Percentiles rank a stretch among this genome's conserved stretches.
phyloP scores from a whole-genome alignment of 257 asterid genomes.

The Penstemon eatonii region DNA sequence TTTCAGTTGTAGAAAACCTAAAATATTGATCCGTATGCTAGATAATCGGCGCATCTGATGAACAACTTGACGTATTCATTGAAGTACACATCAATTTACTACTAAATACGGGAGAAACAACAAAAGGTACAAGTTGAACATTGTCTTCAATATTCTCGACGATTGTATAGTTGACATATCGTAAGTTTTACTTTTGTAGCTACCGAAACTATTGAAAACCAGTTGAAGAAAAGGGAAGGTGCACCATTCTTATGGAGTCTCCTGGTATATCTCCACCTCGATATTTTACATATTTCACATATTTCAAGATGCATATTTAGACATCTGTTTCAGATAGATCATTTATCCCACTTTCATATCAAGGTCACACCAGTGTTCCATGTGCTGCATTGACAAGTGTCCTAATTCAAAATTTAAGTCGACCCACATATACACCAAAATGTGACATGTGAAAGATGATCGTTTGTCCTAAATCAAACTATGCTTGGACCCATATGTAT shows the following conservation, averaged over 20 bases:
- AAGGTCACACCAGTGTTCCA: too few relatives aligned
- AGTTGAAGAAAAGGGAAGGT: slow-evolving; percentile 67
- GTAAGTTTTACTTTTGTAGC: slow-evolving; percentile 43
- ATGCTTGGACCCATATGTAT: too few relatives aligned
- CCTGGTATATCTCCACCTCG: slow-evolving; percentile 43
- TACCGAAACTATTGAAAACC: slow-evolving; percentile 63
- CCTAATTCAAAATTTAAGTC: too few relatives aligned
- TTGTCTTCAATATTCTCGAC: background rate
- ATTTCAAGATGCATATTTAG: too few relatives aligned
- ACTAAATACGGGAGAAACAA: slow-evolving; percentile 55
- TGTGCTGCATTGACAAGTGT: too few relatives aligned
- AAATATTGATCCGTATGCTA: slow-evolving; percentile 33
- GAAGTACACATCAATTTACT: slow-evolving; percentile 68
- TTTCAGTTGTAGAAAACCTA: background rate
- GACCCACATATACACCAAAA: too few relatives aligned
- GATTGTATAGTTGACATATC: slow-evolving; percentile 16
- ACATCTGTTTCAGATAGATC: too few relatives aligned
- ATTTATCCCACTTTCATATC: too few relatives aligned
- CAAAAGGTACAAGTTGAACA: slow-evolving; percentile 41
- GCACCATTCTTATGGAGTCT: slow-evolving; percentile 85
- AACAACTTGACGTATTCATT: slow-evolving; percentile 82
- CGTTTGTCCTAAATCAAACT: too few relatives aligned
- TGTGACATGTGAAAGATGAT: too few relatives aligned
- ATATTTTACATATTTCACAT: background rate
- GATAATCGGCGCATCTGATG: slow-evolving; percentile 96